These are phyloP conservation scores for Fonsecaea monophora DNA, from an alignment of 2,329 filamentous ascomycete genomes.

Conservation along the genomic window DNA sequence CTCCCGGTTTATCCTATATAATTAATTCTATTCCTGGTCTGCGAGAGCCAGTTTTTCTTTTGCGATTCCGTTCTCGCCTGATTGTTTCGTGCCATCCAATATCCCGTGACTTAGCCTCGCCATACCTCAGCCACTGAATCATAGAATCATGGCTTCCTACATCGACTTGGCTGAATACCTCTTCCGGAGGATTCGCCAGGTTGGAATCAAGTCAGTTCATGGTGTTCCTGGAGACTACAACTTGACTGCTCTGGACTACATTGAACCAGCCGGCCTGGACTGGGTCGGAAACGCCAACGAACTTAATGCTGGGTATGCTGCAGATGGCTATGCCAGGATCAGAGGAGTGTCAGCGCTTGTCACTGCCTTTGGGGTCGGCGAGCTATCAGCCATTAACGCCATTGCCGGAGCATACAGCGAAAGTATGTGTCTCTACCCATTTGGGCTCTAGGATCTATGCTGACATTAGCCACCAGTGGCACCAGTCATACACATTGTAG, in stretches of 20 bases:
- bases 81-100: neutral
- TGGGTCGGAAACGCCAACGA: conserved; percentile 70
- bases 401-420: conserved; percentile 54
- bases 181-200: conserved; percentile 57
- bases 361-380: conserved; percentile 68
- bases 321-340: conserved; percentile 79
- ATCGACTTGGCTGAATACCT: conserved; percentile 58
- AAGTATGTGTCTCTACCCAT: conserved; percentile 35
- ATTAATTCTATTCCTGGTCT: neutral
- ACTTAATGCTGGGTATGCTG: conserved; percentile 72
- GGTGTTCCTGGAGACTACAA: conserved; percentile 59
- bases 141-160: conserved; percentile 39
- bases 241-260: conserved; percentile 61
- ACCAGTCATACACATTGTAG: conserved; percentile 67
- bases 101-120: neutral
- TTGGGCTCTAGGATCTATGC: conserved; percentile 51
- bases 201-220: conserved; percentile 58
- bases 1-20: neutral
- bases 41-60: neutral
- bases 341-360: conserved; percentile 46
- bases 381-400: conserved; percentile 50
- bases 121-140: neutral
- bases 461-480: conserved; percentile 47
- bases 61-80: neutral
- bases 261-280: conserved; percentile 59